Evolutionary conservation across 2,329 filamentous ascomycete genomes (phyloP).

Genomic region (Trichoderma semiorbis): DNA sequence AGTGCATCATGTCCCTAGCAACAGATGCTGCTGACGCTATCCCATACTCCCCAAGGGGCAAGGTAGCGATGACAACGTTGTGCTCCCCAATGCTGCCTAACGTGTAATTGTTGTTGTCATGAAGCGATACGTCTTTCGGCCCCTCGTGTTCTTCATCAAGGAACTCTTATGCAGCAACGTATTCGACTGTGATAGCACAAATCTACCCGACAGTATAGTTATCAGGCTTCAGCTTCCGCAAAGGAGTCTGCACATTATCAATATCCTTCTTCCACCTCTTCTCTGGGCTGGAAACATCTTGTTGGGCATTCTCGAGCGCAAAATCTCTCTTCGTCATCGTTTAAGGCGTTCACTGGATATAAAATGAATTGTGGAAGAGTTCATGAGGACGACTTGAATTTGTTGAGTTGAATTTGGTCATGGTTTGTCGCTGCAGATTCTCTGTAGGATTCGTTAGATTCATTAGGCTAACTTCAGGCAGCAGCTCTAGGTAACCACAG

Average conservation of each 20-base stretch:
- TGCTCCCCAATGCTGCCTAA: background rate
- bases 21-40: background rate
- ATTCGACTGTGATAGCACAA: background rate
- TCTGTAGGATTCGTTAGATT: background rate
- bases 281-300: too few species aligned
- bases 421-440: background rate
- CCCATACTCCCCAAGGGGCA: background rate
- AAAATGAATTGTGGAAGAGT: background rate
- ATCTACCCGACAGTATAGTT: background rate
- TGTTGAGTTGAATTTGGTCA: background rate
- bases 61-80: background rate
- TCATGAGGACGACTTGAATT: background rate
- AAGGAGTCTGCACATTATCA: background rate
- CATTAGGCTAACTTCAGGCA: background rate
- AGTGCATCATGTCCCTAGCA: background rate
- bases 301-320: too few species aligned
- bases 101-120: background rate
- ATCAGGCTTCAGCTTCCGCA: background rate
- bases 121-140: background rate
- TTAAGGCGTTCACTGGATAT: too few species aligned
- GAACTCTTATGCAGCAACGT: background rate
- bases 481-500: background rate
- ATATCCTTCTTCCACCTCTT: too few species aligned
- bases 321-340: too few species aligned
- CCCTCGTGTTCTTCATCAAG: background rate